Evolutionary conservation across 768 basidiomycete genomes (phyloP).

Genomic region (Calocera viscosa): DNA sequence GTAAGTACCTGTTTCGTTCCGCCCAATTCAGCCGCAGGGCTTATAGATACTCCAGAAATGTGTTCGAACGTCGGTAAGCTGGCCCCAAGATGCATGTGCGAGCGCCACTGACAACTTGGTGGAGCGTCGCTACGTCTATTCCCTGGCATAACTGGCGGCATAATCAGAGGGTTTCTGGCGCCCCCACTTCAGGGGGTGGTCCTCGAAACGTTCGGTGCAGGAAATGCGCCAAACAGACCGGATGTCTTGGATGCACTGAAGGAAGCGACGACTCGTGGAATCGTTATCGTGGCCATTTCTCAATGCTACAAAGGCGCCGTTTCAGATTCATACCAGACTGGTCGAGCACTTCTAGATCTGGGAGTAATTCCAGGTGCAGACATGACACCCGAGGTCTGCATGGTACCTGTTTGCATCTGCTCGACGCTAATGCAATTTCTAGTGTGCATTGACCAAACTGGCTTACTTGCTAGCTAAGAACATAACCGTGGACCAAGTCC

Average conservation of each 20-base stretch:
- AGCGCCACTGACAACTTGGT: slow-evolving; percentile 3
- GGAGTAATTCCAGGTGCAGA: slow-evolving; percentile 79
- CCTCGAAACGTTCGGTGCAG: slow-evolving; percentile 83
- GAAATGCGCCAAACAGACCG: slow-evolving; percentile 74
- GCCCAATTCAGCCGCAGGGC: neutral
- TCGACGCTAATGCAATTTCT: neutral
- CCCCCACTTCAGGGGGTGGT: slow-evolving; percentile 71
- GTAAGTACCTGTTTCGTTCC: slow-evolving; percentile 26
- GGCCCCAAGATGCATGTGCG: neutral
- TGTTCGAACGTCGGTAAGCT: slow-evolving; percentile 64
- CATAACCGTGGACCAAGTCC: slow-evolving; percentile 52
- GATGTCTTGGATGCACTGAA: slow-evolving; percentile 66
- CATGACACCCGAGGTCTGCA: slow-evolving; percentile 87
- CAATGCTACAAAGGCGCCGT: slow-evolving; percentile 84
- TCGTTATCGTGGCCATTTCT: slow-evolving; percentile 82
- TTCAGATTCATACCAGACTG: slow-evolving; percentile 71
- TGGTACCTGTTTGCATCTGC: neutral
- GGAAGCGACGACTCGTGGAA: slow-evolving; percentile 68
- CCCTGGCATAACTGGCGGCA: slow-evolving; percentile 68
- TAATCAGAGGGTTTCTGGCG: slow-evolving; percentile 60
- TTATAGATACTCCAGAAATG: slow-evolving; percentile 42
- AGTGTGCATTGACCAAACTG: slow-evolving; percentile 86
- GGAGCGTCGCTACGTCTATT: slow-evolving; percentile 75
- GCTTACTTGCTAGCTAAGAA: slow-evolving; percentile 84
- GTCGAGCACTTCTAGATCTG: slow-evolving; percentile 50